Percentiles rank a stretch among this genome's conserved stretches.
phyloP scores from a whole-genome alignment of 495 filamentous ascomycete species.

The Aeminium ludgeri region DNA sequence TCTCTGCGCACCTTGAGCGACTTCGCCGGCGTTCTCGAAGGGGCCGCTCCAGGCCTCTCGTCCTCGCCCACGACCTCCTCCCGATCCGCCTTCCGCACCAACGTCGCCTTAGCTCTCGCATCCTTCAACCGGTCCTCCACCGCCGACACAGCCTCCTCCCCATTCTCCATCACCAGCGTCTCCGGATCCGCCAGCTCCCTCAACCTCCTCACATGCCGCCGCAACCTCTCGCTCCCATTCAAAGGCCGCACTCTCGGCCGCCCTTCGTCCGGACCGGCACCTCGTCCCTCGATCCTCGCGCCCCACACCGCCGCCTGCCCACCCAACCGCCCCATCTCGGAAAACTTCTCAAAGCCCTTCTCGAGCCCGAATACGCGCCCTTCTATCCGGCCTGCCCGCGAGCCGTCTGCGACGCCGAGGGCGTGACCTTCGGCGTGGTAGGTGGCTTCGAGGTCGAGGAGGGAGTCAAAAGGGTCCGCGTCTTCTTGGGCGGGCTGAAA shows the following conservation, averaged over 20 bases:
- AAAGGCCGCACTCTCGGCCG: slow-evolving; percentile 28
- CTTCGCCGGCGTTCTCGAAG: no score
- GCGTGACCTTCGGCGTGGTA: slow-evolving; percentile 77
- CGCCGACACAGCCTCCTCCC: slow-evolving; percentile 67
- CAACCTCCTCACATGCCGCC: slow-evolving; percentile 54
- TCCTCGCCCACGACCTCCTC: neutral
- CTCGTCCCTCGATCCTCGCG: slow-evolving; percentile 29
- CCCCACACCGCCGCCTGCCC: slow-evolving; percentile 75
- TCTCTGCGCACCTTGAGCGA: neutral
- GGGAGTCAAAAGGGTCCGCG: slow-evolving; percentile 37
- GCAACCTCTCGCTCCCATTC: slow-evolving; percentile 43
- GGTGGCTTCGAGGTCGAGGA: slow-evolving; percentile 63
- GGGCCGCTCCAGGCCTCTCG: neutral
- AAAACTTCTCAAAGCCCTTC: slow-evolving; percentile 84
- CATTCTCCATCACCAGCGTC: slow-evolving; percentile 61
- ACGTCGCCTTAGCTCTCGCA: slow-evolving; percentile 60
- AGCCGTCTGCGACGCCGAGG: slow-evolving; percentile 59
- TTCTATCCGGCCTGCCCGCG: slow-evolving; percentile 66
- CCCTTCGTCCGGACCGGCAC: neutral
- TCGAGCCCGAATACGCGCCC: slow-evolving; percentile 79
- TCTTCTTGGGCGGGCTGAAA: no score
- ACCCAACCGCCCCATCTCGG: slow-evolving; percentile 60
- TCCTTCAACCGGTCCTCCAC: slow-evolving; percentile 71
- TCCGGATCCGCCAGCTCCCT: slow-evolving; percentile 62
- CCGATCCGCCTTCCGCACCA: slow-evolving; percentile 32